Conservation (phyloP, 371 early-diverging fungal species). For the Mortierella sp. region DNA sequence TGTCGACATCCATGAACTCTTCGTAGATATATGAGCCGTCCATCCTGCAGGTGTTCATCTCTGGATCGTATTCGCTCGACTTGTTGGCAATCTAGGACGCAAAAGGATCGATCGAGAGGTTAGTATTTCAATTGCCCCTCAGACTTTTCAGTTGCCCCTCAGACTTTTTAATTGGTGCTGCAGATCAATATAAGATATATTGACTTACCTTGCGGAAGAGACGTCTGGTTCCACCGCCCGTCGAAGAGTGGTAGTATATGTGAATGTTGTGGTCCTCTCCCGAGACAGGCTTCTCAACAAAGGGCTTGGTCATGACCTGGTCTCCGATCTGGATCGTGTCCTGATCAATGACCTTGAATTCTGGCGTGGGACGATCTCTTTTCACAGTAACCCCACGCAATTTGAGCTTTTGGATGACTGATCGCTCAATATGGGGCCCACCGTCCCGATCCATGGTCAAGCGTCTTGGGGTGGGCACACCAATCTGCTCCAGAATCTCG, state of each 20-base stretch:
- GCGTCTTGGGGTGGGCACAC: conserved; percentile 91
- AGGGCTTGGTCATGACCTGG: conserved; percentile 86
- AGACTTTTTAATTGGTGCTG: background rate
- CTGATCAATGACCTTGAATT: conserved; percentile 69
- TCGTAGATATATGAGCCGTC: conserved; percentile 97
- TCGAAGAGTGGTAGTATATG: conserved; percentile 90
- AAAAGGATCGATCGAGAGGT: background rate
- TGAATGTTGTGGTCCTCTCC: conserved; percentile 98
- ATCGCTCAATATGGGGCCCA: conserved; percentile 70
- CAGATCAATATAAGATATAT: background rate
- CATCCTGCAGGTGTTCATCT: conserved; percentile 72
- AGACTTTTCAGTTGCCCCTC: background rate
- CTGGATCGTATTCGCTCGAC: conserved; percentile 92
- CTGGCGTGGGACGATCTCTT: conserved; percentile 39
- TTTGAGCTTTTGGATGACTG: conserved; percentile 63
- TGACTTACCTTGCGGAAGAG: conserved; percentile 92
- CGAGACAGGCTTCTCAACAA: conserved; percentile 98
- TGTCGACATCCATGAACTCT: conserved; percentile 93
- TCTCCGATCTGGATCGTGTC: conserved; percentile 86
- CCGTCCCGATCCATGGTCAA: conserved; percentile 83
- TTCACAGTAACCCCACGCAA: conserved; percentile 67
- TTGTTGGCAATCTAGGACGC: conserved; percentile 87
- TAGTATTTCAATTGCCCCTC: background rate
- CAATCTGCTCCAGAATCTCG: conserved; percentile 85
- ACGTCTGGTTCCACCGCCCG: conserved; percentile 93